Evolutionary conservation across 208 protist species (phyloP).

Genomic region (Porcisia hertigi): DNA sequence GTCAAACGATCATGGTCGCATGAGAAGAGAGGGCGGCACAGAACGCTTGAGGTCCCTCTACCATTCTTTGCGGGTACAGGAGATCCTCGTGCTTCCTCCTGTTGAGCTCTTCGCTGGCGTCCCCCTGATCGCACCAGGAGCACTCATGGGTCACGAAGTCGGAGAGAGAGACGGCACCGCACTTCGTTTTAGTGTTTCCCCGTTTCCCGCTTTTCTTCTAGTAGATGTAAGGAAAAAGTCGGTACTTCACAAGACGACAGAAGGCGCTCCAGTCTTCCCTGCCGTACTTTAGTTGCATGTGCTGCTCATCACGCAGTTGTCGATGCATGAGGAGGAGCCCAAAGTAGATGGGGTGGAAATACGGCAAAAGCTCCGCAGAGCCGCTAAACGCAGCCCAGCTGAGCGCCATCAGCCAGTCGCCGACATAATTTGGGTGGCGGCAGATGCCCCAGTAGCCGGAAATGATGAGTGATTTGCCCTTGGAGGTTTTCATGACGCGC

Average conservation of each 20-base stretch:
- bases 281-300: constrained; percentile 94
- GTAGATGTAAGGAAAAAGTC: constrained; percentile 92
- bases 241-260: constrained; percentile 83
- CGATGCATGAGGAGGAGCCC: constrained; percentile 93
- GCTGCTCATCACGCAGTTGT: constrained; percentile 91
- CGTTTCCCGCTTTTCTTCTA: constrained; percentile 15
- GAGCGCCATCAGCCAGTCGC: constrained; percentile 92
- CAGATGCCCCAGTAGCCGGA: constrained; percentile 97
- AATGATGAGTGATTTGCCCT: constrained; percentile 87
- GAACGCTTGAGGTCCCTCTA: too few species aligned
- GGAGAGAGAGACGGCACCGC: neutral
- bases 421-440: constrained; percentile 97
- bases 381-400: constrained; percentile 68
- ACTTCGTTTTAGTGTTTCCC: neutral
- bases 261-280: constrained; percentile 91
- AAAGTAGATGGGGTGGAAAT: constrained; percentile 96
- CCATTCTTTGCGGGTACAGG: neutral
- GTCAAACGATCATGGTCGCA: neutral
- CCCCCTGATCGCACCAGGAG: neutral
- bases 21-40: neutral
- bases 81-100: neutral
- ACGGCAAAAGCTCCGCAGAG: constrained; percentile 74
- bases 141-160: neutral
- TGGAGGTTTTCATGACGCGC: constrained; percentile 81
- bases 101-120: neutral